Conservation (phyloP, 495 filamentous ascomycete genomes). For the Hypoxylon intermedium region DNA sequence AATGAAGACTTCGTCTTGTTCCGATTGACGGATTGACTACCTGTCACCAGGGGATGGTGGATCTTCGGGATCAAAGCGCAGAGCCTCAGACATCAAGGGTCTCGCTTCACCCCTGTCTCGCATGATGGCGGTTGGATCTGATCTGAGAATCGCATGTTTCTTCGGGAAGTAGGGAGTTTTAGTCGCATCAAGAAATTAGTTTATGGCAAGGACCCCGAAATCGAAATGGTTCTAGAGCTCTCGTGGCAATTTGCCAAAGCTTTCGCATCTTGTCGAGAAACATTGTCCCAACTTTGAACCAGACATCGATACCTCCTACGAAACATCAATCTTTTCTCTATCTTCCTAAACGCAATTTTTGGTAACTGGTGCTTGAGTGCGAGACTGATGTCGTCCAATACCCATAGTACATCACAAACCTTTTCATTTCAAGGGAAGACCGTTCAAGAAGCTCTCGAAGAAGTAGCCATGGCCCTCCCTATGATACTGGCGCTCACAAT, state of each 20-base stretch:
- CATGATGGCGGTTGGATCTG: conserved; percentile 34
- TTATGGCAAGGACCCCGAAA: conserved; percentile 12
- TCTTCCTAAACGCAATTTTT: neutral
- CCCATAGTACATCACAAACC: conserved; percentile 32
- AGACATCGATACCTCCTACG: neutral
- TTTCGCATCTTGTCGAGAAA: conserved; percentile 16
- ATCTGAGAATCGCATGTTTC: conserved; percentile 44
- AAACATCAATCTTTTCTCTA: conserved; percentile 3
- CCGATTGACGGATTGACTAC: conserved; percentile 19
- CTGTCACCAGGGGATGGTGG: conserved; percentile 17
- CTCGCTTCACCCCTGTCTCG: conserved; percentile 34
- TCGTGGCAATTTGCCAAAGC: conserved; percentile 5
- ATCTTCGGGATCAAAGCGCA: conserved; percentile 40
- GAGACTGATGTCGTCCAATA: conserved; percentile 35
- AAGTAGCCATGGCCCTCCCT: conserved; percentile 38
- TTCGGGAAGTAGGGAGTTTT: conserved; percentile 28
- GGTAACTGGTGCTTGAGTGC: neutral
- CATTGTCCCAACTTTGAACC: conserved; percentile 7
- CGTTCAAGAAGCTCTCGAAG: conserved; percentile 33
- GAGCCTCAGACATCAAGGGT: conserved; percentile 42
- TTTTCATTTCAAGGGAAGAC: conserved; percentile 33
- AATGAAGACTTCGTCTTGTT: conserved; percentile 15
- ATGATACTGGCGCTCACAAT: conserved; percentile 46
- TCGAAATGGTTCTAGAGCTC: conserved; percentile 19
- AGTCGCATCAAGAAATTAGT: conserved; percentile 5